Conservation (phyloP, 2,329 filamentous ascomycete genomes). For the Bretziella fagacearum region DNA sequence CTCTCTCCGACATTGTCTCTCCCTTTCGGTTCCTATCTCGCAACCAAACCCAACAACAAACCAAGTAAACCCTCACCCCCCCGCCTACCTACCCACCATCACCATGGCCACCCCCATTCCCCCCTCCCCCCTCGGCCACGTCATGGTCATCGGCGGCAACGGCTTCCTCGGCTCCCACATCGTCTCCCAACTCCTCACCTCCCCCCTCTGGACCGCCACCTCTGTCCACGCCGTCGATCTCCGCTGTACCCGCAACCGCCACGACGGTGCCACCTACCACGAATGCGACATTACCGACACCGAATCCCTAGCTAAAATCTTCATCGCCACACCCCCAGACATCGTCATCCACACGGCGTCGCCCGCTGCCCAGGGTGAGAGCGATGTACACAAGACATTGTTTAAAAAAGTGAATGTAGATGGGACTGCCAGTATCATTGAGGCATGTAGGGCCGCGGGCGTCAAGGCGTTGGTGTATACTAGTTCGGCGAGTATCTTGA, state of each 20-base stretch:
- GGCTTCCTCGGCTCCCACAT: conserved; percentile 75
- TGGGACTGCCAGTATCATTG: conserved; percentile 63
- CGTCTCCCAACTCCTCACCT: conserved; percentile 50
- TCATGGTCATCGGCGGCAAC: conserved; percentile 68
- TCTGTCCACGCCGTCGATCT: conserved; percentile 57
- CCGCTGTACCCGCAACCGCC: conserved; percentile 52
- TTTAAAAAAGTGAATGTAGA: conserved; percentile 77
- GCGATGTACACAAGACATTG: conserved; percentile 38
- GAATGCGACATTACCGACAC: conserved; percentile 63
- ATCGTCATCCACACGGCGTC: conserved; percentile 86
- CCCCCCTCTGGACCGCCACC: conserved; percentile 25
- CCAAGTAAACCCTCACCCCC: background rate
- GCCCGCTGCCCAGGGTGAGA: conserved; percentile 39
- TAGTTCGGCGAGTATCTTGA: conserved; percentile 71
- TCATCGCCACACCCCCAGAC: conserved; percentile 53
- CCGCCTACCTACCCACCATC: background rate
- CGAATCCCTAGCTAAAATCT: conserved; percentile 41
- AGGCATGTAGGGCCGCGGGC: conserved; percentile 49
- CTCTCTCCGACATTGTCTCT: too few relatives aligned
- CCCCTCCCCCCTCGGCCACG: conserved; percentile 38
- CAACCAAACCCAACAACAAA: too few relatives aligned
- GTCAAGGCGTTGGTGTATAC: conserved; percentile 83
- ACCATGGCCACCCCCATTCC: background rate
- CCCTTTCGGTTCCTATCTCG: too few relatives aligned
- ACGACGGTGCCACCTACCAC: conserved; percentile 42